phyloP scores from a whole-genome alignment of 2,329 filamentous ascomycete species.

The Aspergillus pseudoglaucus region DNA sequence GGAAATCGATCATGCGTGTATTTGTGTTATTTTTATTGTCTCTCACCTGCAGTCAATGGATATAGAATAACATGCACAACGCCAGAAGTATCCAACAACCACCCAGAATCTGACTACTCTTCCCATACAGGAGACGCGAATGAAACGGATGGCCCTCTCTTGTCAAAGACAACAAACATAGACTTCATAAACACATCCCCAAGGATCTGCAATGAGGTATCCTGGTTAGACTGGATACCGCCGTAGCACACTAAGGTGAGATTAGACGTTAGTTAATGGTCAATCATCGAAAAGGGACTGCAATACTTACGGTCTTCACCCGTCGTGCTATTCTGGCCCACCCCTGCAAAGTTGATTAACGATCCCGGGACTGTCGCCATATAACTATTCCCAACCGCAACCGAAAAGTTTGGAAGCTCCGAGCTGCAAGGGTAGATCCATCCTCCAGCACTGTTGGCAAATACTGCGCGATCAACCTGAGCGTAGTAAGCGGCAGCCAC shows the following conservation, averaged over 20 bases:
- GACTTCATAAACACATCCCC: slow-evolving; percentile 58
- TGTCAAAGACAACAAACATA: slow-evolving; percentile 55
- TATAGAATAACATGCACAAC: neutral
- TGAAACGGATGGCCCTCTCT: slow-evolving; percentile 43
- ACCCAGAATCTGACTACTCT: neutral
- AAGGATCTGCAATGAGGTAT: slow-evolving; percentile 50
- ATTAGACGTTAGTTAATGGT: slow-evolving; percentile 10
- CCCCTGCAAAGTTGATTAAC: slow-evolving; percentile 51
- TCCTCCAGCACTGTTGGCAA: slow-evolving; percentile 38
- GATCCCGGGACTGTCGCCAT: slow-evolving; percentile 49
- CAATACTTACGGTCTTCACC: slow-evolving; percentile 31
- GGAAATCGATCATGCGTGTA: too few relatives aligned
- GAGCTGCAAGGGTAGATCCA: slow-evolving; percentile 55
- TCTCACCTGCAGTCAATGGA: neutral
- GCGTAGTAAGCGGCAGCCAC: slow-evolving; percentile 57
- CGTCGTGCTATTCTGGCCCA: slow-evolving; percentile 39
- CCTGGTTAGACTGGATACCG: slow-evolving; percentile 53
- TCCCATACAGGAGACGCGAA: slow-evolving; percentile 41
- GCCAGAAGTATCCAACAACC: too few relatives aligned
- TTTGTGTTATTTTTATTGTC: too few relatives aligned
- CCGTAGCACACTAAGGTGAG: slow-evolving; percentile 47
- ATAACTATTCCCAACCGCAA: slow-evolving; percentile 47
- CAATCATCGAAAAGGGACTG: neutral
- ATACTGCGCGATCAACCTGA: slow-evolving; percentile 47
- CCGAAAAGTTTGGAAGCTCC: slow-evolving; percentile 48